Evolutionary conservation across 306 rosid species (phyloP).

Genomic region (Chamaecrista fasciculata): DNA sequence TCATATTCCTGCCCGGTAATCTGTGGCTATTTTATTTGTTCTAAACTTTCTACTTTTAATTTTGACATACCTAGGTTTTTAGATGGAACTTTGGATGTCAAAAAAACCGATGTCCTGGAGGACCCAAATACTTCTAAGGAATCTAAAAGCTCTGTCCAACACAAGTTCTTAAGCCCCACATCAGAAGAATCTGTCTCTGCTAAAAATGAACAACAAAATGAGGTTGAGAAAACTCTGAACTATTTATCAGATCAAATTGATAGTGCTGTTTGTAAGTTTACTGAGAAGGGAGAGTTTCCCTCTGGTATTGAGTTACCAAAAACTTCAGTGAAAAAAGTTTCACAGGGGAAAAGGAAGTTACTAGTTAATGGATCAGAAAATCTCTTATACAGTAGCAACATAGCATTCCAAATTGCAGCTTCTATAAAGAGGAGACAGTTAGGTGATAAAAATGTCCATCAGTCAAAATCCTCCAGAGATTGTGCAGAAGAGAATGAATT

Average conservation of each 20-base stretch:
- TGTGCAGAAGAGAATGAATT: conserved; percentile 42
- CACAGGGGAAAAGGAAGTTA: conserved; percentile 64
- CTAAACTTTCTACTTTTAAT: conserved; percentile 20
- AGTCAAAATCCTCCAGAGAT: conserved; percentile 32
- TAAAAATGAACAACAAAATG: conserved; percentile 38
- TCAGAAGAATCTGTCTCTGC: conserved; percentile 41
- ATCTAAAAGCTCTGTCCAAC: conserved; percentile 31
- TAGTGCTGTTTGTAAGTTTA: conserved; percentile 30
- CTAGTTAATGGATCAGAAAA: conserved; percentile 55
- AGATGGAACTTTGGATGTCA: conserved; percentile 68
- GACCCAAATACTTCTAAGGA: conserved; percentile 42
- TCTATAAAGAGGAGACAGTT: conserved; percentile 43
- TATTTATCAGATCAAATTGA: conserved; percentile 58
- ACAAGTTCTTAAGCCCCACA: conserved; percentile 35
- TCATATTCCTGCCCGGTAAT: conserved; percentile 25
- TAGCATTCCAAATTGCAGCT: conserved; percentile 78
- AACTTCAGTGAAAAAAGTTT: conserved; percentile 67
- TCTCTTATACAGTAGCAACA: conserved; percentile 69
- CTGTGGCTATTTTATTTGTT: conserved; percentile 4
- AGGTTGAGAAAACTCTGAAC: conserved; percentile 40
- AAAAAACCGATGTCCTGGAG: conserved; percentile 38
- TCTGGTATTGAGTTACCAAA: conserved; percentile 57
- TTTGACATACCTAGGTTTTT: conserved; percentile 56
- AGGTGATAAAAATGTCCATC: conserved; percentile 41
- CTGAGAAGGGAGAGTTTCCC: conserved; percentile 58